Percentiles rank a stretch among this genome's conserved stretches.
phyloP scores from a whole-genome alignment of 495 filamentous ascomycete genomes.

The Penicillium lividum region DNA sequence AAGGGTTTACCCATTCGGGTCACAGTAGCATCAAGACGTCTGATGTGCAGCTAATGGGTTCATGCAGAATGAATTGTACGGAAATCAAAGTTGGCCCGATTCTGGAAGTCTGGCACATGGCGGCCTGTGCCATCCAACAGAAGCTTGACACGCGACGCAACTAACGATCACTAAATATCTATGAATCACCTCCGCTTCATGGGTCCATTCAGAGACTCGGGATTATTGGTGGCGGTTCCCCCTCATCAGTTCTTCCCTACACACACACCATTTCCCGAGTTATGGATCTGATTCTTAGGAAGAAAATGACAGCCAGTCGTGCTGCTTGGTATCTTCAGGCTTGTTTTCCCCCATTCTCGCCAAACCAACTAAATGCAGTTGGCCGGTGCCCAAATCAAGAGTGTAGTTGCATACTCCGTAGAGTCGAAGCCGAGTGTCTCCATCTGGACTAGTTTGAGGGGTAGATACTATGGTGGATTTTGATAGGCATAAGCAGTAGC shows the following conservation, averaged over 20 bases:
- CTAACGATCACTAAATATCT: conserved; percentile 1
- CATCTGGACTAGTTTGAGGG: conserved; percentile 35
- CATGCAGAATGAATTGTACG: conserved; percentile 28
- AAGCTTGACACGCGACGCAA: conserved; percentile 23
- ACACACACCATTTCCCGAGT: neutral
- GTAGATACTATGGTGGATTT: conserved; percentile 3
- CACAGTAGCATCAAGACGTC: neutral
- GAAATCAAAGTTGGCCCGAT: conserved; percentile 16
- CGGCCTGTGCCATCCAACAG: conserved; percentile 23
- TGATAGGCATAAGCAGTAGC: neutral
- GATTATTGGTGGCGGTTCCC: conserved; percentile 4
- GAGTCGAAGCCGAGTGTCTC: conserved; percentile 20
- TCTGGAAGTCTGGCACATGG: conserved; percentile 34
- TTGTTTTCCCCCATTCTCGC: conserved; percentile 1
- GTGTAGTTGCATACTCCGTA: conserved; percentile 11
- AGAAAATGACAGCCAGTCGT: neutral
- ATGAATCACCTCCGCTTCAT: neutral
- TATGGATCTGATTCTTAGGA: neutral
- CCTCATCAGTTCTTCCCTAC: conserved; percentile 2
- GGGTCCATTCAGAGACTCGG: conserved; percentile 2
- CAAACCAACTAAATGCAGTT: conserved; percentile 22
- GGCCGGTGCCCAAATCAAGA: conserved; percentile 23
- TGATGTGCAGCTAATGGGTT: conserved; percentile 20
- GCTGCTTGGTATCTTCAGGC: neutral
- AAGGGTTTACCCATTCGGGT: conserved; percentile 12